A percentile compares a stretch with the other conserved stretches of the same genome.
These are phyloP conservation scores for Dendrobium huoshanense DNA, from an alignment of 106 monocot species.

Conservation along the genomic window DNA sequence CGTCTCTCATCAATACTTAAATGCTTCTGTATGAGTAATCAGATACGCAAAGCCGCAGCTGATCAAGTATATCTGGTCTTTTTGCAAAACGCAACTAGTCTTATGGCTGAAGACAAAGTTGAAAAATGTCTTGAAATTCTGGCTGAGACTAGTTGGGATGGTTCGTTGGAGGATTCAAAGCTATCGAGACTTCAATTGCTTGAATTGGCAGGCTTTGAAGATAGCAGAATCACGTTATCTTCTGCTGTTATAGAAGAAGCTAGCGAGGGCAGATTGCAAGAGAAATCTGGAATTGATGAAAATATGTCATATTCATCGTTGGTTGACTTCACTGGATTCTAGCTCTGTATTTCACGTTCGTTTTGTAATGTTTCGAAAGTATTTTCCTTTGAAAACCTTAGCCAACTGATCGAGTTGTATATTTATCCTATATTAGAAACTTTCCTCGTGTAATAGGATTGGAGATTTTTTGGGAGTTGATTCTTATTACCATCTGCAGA, in stretches of 20 bases:
- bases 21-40: constrained; percentile 4
- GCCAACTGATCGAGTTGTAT: no score
- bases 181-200: constrained; percentile 28
- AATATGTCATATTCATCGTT: constrained; percentile 81
- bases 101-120: constrained; percentile 32
- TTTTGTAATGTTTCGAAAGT: no score
- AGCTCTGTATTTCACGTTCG: no score
- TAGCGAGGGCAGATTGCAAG: not conserved
- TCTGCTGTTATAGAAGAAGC: not conserved
- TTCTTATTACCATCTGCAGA: no score
- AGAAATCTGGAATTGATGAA: constrained; percentile 43
- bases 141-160: constrained; percentile 88
- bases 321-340: constrained; percentile 76
- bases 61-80: constrained; percentile 94
- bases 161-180: constrained; percentile 56
- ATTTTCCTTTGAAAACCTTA: no score
- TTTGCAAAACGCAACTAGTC: constrained; percentile 44
- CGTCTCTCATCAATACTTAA: not conserved
- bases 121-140: constrained; percentile 62
- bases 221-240: not conserved
- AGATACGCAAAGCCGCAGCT: constrained; percentile 80
- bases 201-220: constrained; percentile 32
- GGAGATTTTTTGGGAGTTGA: no score
- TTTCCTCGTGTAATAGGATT: no score
- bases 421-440: no score